These are phyloP conservation scores for Neurospora tetrasperma DNA, from an alignment of 495 filamentous ascomycete species.

Conservation along the genomic window DNA sequence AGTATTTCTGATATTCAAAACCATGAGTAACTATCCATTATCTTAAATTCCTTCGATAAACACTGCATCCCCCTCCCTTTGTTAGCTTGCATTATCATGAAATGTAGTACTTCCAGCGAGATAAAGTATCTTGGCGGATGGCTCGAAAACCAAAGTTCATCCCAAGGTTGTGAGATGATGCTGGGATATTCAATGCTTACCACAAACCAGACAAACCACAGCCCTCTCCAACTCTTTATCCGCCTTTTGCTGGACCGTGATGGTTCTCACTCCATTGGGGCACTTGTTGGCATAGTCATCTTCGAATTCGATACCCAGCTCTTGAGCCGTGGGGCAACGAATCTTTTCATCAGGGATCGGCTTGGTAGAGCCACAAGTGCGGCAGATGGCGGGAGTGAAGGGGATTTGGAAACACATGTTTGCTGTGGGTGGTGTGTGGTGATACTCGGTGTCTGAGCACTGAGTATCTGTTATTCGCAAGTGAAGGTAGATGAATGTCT, in stretches of 20 bases:
- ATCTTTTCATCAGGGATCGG: neutral
- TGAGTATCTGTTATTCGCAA: neutral
- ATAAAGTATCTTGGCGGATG: neutral
- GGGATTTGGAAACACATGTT: neutral
- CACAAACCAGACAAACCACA: neutral
- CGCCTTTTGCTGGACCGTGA: neutral
- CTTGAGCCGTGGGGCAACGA: neutral
- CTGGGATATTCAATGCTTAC: neutral
- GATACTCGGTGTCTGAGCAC: neutral
- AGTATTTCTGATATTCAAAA: neutral
- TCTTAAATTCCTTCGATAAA: neutral
- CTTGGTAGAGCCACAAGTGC: neutral
- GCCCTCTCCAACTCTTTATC: neutral
- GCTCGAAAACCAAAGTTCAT: accelerated
- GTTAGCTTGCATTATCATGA: neutral
- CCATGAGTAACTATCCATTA: neutral
- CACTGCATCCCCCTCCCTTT: neutral
- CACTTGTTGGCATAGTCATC: neutral
- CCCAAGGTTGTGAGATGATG: neutral
- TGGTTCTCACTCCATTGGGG: neutral
- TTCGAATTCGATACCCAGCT: neutral
- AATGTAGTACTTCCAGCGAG: neutral
- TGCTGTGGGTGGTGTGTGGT: neutral
- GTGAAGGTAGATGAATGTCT: neutral
- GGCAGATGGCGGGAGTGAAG: neutral